A percentile compares a stretch with the other conserved stretches of the same genome.
Evolutionary conservation across 306 rosid genomes (phyloP).

Genomic region (Vicia sativa): DNA sequence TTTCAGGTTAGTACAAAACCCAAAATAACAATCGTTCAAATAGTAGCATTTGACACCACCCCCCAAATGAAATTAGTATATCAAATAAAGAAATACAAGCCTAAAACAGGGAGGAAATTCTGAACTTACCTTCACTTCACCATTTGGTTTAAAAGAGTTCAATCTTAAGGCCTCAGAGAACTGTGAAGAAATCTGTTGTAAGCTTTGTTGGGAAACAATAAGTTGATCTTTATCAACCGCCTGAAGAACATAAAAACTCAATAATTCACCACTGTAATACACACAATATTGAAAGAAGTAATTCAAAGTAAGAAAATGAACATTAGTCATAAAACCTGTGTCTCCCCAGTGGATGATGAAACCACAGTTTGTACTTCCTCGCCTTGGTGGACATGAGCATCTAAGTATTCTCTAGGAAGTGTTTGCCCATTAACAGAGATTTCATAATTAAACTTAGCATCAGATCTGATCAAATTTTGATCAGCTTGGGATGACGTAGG

Average conservation of each 20-base stretch:
- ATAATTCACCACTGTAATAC: slow-evolving; percentile 13
- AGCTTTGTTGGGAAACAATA: slow-evolving; percentile 55
- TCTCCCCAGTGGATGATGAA: slow-evolving; percentile 60
- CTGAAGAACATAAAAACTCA: slow-evolving; percentile 51
- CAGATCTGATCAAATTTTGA: slow-evolving; percentile 63
- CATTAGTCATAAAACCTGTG: slow-evolving; percentile 56
- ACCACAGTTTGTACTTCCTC: slow-evolving; percentile 57
- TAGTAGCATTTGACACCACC: slow-evolving; percentile 11
- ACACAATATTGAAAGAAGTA: slow-evolving; percentile 5
- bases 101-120: background rate
- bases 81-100: background rate
- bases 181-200: slow-evolving; percentile 81
- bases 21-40: background rate
- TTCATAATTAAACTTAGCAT: slow-evolving; percentile 63
- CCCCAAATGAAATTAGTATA: background rate
- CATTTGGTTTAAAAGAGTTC: slow-evolving; percentile 58
- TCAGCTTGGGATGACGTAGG: slow-evolving; percentile 64
- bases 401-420: slow-evolving; percentile 62
- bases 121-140: slow-evolving; percentile 57
- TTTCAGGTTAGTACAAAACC: background rate
- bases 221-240: slow-evolving; percentile 60
- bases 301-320: background rate
- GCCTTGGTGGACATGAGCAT: slow-evolving; percentile 58
- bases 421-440: slow-evolving; percentile 74
- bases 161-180: slow-evolving; percentile 69